Evolutionary conservation across 345 rosid genomes (phyloP), one percentile per base, ranked within the genome.

Genomic region (Litchi chinensis): DNA sequence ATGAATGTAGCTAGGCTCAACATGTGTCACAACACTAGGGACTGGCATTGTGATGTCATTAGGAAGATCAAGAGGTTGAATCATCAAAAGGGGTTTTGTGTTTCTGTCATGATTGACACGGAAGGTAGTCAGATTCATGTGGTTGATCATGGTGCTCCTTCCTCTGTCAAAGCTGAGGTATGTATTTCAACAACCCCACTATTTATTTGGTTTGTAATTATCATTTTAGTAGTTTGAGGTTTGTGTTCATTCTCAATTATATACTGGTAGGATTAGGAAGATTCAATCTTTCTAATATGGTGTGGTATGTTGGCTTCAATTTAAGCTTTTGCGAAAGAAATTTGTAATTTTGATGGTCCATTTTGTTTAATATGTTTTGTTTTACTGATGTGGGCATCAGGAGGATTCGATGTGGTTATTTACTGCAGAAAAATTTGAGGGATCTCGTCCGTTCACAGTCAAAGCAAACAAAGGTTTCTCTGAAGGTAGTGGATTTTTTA

Each of bases 1-100:
- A 91, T 91, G 95, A 88, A 91, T 80, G 95, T 91, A 70, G 95
- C 93, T 19, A 83, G 95, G 88, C 88, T 91, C 50, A 91, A 89
- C 67, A 87, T 88, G 92, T 91, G 95, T 79, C 95, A 91, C 70
- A 91, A 89, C 85, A 80, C 90, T 0, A 81, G 91, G 85, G 88
- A 89, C 28, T 91, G 95, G 95, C 93, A 92, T 63, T 71, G 70
- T 16, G 89, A 90, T 82, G 91, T 90, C 59, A 85, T 92, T 68
- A 82, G 86, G 87, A 90, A 81, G 76, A 89, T 90, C 77, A 90
- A 84, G 85, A 78, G 32, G 79, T 80, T 92, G 82, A 92, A 89
- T 75, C 72, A 74, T 72, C 90, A 86, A 56, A 89, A 85, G 68
- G 91, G 89, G 57, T 90, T 85, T 65, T 89, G 87, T 82, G 86